phyloP scores from a whole-genome alignment of 208 protist genomes.

The Kentomonas sorsogonicus region DNA sequence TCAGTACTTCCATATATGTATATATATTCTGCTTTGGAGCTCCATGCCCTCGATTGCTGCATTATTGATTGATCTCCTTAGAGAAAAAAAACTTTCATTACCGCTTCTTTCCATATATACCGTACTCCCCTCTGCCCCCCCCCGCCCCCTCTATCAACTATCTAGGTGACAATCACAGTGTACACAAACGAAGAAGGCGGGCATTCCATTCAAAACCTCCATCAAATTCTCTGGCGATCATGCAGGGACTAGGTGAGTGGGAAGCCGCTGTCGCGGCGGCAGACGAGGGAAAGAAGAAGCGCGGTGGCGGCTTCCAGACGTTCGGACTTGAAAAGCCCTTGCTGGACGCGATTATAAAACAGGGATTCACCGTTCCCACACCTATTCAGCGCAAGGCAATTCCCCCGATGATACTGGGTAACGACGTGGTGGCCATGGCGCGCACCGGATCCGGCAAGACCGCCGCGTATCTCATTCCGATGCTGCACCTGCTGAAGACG shows the following conservation, averaged over 20 bases:
- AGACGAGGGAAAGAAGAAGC: conserved; percentile 66
- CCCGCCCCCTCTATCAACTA: too few relatives aligned
- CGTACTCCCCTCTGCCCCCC: too few relatives aligned
- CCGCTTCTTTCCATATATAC: too few relatives aligned
- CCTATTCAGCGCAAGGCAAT: conserved; percentile 98
- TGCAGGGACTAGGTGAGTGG: conserved; percentile 68
- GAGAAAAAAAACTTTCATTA: too few relatives aligned
- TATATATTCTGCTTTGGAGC: too few relatives aligned
- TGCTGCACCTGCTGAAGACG: conserved; percentile 91
- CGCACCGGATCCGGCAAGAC: conserved; percentile 99
- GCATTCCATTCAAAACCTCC: too few relatives aligned
- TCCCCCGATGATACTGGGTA: conserved; percentile 90
- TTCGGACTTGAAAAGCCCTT: conserved; percentile 89
- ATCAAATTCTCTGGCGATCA: conserved; percentile 14
- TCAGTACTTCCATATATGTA: not conserved
- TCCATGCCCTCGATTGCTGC: too few relatives aligned
- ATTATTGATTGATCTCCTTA: too few relatives aligned
- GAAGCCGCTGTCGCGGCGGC: conserved; percentile 59
- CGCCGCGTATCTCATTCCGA: conserved; percentile 97
- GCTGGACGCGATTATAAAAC: conserved; percentile 91
- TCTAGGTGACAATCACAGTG: too few relatives aligned
- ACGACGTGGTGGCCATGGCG: conserved; percentile 99
- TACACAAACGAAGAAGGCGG: too few relatives aligned
- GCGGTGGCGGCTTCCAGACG: conserved; percentile 82
- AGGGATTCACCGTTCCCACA: conserved; percentile 97